These are phyloP conservation scores for Suillus variegatus DNA, from an alignment of 768 basidiomycete species.

Conservation along the genomic window DNA sequence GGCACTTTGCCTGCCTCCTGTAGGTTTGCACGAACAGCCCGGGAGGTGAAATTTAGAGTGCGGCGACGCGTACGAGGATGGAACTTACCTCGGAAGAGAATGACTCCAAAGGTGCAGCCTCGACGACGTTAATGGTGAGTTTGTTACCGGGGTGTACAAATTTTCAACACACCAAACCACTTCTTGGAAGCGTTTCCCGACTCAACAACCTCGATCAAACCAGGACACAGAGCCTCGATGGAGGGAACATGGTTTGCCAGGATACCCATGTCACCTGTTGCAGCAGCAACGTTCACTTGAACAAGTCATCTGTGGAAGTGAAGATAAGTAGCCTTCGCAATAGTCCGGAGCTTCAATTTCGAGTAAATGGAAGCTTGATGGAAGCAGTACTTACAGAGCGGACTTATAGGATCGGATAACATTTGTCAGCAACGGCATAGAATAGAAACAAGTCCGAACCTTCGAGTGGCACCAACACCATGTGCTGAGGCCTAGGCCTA, in stretches of 20 bases:
- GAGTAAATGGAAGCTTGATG: constrained; percentile 9
- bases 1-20: constrained; percentile 59
- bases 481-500: too few relatives aligned
- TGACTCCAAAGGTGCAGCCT: constrained; percentile 88
- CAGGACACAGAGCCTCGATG: constrained; percentile 94
- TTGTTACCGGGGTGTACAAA: constrained; percentile 93
- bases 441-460: too few relatives aligned
- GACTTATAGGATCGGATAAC: constrained; percentile 23
- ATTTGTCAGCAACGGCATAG: too few relatives aligned
- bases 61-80: constrained; percentile 3
- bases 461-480: too few relatives aligned
- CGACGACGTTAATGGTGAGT: constrained; percentile 95
- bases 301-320: constrained; percentile 83
- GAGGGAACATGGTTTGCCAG: constrained; percentile 98
- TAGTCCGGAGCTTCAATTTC: constrained; percentile 16
- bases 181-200: constrained; percentile 78
- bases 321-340: constrained; percentile 70
- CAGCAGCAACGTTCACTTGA: constrained; percentile 94
- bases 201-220: constrained; percentile 94
- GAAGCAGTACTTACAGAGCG: constrained; percentile 1
- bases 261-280: constrained; percentile 98
- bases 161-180: constrained; percentile 85
- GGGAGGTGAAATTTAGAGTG: constrained; percentile 15
- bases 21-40: constrained; percentile 91
- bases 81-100: constrained; percentile 84